Conservation (phyloP, 495 filamentous ascomycete genomes). For the Penicillium bovifimosum region DNA sequence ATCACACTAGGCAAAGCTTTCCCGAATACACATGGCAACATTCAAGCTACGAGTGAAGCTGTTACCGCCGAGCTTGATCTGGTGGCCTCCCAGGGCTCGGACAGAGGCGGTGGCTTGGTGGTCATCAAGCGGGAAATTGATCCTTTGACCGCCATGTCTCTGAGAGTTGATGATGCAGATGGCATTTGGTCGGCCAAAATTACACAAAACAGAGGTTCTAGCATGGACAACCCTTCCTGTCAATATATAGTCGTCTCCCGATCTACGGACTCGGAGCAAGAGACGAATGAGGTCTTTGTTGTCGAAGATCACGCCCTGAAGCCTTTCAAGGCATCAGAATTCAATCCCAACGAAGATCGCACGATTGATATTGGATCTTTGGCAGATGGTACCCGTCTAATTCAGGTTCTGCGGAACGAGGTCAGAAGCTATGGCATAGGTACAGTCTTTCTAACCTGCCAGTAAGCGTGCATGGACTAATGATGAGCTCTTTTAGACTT, state of each 20-base stretch:
- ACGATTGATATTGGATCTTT: constrained; percentile 79
- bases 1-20: constrained; percentile 55
- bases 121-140: constrained; percentile 71
- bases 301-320: constrained; percentile 26
- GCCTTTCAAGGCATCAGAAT: constrained; percentile 56
- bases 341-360: constrained; percentile 77
- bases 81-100: constrained; percentile 64
- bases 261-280: constrained; percentile 26
- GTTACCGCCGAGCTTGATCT: constrained; percentile 59
- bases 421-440: constrained; percentile 83
- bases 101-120: constrained; percentile 62
- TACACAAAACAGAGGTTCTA: constrained; percentile 20
- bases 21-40: background rate
- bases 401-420: constrained; percentile 79
- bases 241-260: constrained; percentile 39
- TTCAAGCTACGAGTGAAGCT: constrained; percentile 20
- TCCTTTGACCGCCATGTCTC: constrained; percentile 58
- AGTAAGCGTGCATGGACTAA: background rate
- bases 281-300: constrained; percentile 37
- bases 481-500: constrained; percentile 52
- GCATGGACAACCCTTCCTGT: constrained; percentile 34
- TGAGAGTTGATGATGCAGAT: constrained; percentile 28
- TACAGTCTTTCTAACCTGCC: constrained; percentile 38
- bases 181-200: constrained; percentile 35
- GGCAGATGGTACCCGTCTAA: constrained; percentile 64